These are phyloP conservation scores for Aspergillus ostianus DNA, from an alignment of 495 filamentous ascomycete species.

Conservation along the genomic window DNA sequence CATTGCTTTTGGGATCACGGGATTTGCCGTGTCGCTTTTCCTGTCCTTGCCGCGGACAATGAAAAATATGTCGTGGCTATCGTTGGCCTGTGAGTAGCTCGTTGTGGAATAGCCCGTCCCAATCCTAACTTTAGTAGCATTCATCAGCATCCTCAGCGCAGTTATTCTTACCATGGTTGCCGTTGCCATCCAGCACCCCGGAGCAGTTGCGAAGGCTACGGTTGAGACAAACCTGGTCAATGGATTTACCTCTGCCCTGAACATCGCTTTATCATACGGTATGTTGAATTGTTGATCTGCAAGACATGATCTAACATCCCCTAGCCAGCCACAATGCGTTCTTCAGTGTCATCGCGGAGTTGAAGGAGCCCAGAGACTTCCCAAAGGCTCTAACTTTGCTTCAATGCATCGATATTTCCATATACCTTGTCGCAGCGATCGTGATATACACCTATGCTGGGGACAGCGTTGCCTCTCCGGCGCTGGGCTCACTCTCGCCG, in stretches of 20 bases:
- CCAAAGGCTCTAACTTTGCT: slow-evolving; percentile 56
- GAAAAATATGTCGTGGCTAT: slow-evolving; percentile 50
- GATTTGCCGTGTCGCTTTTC: slow-evolving; percentile 54
- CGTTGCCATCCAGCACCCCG: slow-evolving; percentile 40
- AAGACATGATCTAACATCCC: neutral
- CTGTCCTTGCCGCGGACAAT: slow-evolving; percentile 60
- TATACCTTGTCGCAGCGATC: slow-evolving; percentile 45
- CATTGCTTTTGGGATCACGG: slow-evolving; percentile 60
- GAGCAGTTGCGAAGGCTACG: slow-evolving; percentile 1
- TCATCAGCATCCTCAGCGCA: slow-evolving; percentile 60
- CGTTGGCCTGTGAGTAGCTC: slow-evolving; percentile 47
- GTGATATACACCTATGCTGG: slow-evolving; percentile 65
- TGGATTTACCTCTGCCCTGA: slow-evolving; percentile 30
- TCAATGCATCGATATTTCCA: slow-evolving; percentile 54
- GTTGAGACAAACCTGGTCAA: slow-evolving; percentile 10
- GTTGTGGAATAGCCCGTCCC: neutral
- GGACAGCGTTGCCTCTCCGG: slow-evolving; percentile 57
- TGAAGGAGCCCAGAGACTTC: slow-evolving; percentile 59
- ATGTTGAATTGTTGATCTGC: neutral
- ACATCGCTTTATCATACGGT: slow-evolving; percentile 37
- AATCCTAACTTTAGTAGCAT: slow-evolving; percentile 41
- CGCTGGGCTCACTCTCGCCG: slow-evolving; percentile 59
- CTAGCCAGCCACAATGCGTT: slow-evolving; percentile 60
- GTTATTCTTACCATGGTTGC: slow-evolving; percentile 66
- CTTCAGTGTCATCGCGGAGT: slow-evolving; percentile 67